phyloP scores from a whole-genome alignment of 495 filamentous ascomycete genomes.

The Hypomontagnella monticulosa region DNA sequence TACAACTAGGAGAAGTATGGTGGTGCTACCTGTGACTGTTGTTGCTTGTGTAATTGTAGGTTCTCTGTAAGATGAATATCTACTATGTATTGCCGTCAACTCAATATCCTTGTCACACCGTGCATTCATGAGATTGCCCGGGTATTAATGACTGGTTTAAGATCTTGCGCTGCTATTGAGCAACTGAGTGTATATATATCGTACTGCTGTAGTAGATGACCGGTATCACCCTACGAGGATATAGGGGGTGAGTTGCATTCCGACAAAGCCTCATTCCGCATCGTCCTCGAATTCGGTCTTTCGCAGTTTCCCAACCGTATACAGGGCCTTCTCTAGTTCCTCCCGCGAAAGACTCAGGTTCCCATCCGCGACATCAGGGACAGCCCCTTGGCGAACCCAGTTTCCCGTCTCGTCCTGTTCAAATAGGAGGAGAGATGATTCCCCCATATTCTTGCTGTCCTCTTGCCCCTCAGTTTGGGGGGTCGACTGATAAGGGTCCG shows the following conservation, averaged over 20 bases:
- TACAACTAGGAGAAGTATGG: not conserved
- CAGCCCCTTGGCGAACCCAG: constrained; percentile 20
- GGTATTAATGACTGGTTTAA: no score
- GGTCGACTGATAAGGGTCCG: constrained; percentile 56
- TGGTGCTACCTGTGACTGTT: not conserved
- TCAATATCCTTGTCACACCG: no score
- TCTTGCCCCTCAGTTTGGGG: constrained; percentile 30
- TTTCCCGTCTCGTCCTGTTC: constrained; percentile 26
- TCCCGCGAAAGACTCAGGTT: constrained; percentile 48
- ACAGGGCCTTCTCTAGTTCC: constrained; percentile 68
- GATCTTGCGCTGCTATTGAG: no score
- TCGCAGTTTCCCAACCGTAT: constrained; percentile 75
- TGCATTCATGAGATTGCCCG: no score
- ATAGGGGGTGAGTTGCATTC: not conserved
- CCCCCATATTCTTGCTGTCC: constrained; percentile 18
- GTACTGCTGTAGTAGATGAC: not conserved
- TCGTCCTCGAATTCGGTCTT: constrained; percentile 68
- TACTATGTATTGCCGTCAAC: no score
- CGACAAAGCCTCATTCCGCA: constrained; percentile 30
- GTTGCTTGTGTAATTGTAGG: not conserved
- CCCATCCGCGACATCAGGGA: constrained; percentile 29
- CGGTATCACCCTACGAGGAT: not conserved
- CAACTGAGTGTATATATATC: no score
- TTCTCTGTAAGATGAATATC: not conserved
- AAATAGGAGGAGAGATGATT: constrained; percentile 28